Evolutionary conservation across 768 basidiomycete species (phyloP).

Genomic region (Gyrodon lividus): DNA sequence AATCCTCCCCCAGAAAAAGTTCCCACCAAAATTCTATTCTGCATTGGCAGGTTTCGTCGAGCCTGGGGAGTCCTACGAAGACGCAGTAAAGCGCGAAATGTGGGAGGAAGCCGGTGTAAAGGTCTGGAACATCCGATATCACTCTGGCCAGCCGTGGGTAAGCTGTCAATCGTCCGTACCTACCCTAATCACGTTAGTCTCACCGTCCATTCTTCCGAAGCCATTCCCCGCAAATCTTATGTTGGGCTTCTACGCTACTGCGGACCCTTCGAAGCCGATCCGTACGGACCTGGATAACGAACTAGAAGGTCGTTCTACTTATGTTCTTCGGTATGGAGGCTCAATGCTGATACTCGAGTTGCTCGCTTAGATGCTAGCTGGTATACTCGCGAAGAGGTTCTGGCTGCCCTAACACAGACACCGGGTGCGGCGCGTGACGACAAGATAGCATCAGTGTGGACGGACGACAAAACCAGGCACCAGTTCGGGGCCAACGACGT

Average conservation of each 20-base stretch:
- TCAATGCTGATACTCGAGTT: neutral
- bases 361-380: constrained; percentile 72
- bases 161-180: constrained; percentile 14
- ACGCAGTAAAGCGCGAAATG: constrained; percentile 88
- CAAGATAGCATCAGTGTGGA: constrained; percentile 16
- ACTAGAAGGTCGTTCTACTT: constrained; percentile 66
- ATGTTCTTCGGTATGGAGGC: neutral
- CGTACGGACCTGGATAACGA: constrained; percentile 92
- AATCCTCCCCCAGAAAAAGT: constrained; percentile 48
- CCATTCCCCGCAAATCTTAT: constrained; percentile 90
- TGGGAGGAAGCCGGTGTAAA: constrained; percentile 96
- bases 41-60: constrained; percentile 94
- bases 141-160: constrained; percentile 87
- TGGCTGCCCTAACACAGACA: constrained; percentile 47
- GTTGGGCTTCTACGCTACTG: constrained; percentile 86
- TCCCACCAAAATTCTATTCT: constrained; percentile 75
- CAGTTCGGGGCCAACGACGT: constrained; percentile 16
- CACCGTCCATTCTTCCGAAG: constrained; percentile 38
- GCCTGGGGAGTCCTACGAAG: constrained; percentile 92
- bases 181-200: neutral
- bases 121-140: constrained; percentile 80
- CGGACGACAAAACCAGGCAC: constrained; percentile 21
- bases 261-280: constrained; percentile 69
- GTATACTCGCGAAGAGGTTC: constrained; percentile 77
- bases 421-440: constrained; percentile 32